A percentile compares a stretch with the other conserved stretches of the same genome.
phyloP scores from a whole-genome alignment of 73 alveolate genomes.

The Uronychia binucleata region DNA sequence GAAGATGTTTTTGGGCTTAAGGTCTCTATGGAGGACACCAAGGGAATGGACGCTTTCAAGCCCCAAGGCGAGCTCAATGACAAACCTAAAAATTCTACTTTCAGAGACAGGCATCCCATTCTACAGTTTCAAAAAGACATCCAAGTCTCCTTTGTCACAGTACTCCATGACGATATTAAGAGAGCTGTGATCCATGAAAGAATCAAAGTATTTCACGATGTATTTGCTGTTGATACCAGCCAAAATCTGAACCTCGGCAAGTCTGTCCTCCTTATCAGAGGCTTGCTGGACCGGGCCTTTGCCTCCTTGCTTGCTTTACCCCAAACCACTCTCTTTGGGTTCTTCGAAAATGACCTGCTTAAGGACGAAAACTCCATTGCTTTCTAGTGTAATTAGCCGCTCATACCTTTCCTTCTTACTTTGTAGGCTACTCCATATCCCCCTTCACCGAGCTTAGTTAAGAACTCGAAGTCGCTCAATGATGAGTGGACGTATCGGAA shows the following conservation, averaged over 20 bases:
- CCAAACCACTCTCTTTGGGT: not conserved
- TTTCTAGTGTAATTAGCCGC: not conserved
- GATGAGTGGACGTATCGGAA: too few relatives aligned
- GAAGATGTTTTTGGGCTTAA: conserved; percentile 84
- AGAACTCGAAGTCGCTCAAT: not conserved
- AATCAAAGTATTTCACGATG: conserved; percentile 76
- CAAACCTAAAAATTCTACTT: conserved; percentile 70
- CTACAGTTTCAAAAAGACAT: conserved; percentile 52
- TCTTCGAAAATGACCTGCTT: not conserved
- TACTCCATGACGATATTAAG: conserved; percentile 83
- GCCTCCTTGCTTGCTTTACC: not conserved
- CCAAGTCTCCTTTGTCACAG: conserved; percentile 85
- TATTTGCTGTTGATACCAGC: conserved; percentile 65
- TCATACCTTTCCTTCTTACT: conserved; percentile 28
- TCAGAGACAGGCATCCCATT: conserved; percentile 61
- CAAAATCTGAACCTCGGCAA: conserved; percentile 79
- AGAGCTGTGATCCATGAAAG: conserved; percentile 64
- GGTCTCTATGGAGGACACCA: conserved; percentile 86
- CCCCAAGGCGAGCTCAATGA: conserved; percentile 74
- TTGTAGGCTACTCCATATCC: conserved; percentile 57
- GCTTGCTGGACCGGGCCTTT: not conserved
- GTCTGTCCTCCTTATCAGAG: conserved; percentile 54
- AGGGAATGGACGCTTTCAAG: conserved; percentile 75
- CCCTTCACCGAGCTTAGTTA: conserved; percentile 49
- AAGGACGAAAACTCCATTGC: conserved; percentile 41